Evolutionary conservation across 352 stramenopile genomes (phyloP).

Genomic region (Peronospora destructor): DNA sequence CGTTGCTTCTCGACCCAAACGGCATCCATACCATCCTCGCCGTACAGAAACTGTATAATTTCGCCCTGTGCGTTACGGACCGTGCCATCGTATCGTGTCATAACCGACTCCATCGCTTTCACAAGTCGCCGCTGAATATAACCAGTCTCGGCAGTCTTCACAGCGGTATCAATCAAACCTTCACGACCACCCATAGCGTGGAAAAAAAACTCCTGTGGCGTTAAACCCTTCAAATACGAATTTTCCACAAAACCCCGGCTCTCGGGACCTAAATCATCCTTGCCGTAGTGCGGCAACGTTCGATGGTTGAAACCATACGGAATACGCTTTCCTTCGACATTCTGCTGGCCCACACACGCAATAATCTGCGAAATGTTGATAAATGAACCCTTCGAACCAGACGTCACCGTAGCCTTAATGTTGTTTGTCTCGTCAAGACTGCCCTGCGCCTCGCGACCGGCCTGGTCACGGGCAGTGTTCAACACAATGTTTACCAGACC

Average conservation of each 20-base stretch:
- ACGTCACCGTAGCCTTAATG: slow-evolving; percentile 98
- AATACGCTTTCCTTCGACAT: slow-evolving; percentile 97
- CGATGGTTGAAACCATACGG: slow-evolving; percentile 92
- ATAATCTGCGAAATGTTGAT: slow-evolving; percentile 99
- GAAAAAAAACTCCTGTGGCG: slow-evolving; percentile 98
- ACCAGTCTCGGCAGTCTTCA: slow-evolving; percentile 98
- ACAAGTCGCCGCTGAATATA: slow-evolving; percentile 99
- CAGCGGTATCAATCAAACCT: slow-evolving; percentile 99
- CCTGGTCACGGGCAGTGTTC: slow-evolving; percentile 83
- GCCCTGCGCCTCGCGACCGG: slow-evolving; percentile 72
- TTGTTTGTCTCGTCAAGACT: slow-evolving; percentile 95
- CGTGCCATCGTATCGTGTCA: slow-evolving; percentile 98
- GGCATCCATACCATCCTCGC: slow-evolving; percentile 99
- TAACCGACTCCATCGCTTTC: slow-evolving; percentile 99
- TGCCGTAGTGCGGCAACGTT: slow-evolving; percentile 94
- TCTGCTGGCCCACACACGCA: slow-evolving; percentile 97
- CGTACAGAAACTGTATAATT: slow-evolving; percentile 87
- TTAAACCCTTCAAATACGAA: slow-evolving; percentile 95
- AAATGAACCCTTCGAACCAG: slow-evolving; percentile 98
- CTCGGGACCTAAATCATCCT: slow-evolving; percentile 97
- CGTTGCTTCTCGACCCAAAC: slow-evolving; percentile 99
- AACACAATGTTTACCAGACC: slow-evolving; percentile 96
- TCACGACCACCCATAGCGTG: slow-evolving; percentile 99
- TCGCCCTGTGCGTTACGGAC: slow-evolving; percentile 91
- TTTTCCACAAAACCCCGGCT: slow-evolving; percentile 99